Percentiles rank a stretch among this genome's conserved stretches.
phyloP scores from a whole-genome alignment of 106 monocot genomes.

The Acorus calamus region DNA sequence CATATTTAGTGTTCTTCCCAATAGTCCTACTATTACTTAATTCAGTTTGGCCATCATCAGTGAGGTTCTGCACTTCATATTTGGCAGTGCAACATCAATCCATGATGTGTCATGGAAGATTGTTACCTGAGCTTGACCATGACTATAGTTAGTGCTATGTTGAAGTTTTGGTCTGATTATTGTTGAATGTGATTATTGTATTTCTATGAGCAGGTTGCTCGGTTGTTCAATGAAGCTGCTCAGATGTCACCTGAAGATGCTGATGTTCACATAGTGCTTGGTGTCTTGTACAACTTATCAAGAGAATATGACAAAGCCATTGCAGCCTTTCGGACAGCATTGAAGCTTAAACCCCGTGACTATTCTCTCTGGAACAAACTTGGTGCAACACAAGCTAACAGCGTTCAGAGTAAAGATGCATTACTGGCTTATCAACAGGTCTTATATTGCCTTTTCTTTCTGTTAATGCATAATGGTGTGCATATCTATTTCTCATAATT shows the following conservation, averaged over 20 bases:
- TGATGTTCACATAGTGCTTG: slow-evolving; percentile 94
- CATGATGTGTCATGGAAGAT: too few relatives aligned
- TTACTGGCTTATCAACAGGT: slow-evolving; percentile 96
- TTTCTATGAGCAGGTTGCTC: slow-evolving; percentile 47
- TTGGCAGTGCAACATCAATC: too few relatives aligned
- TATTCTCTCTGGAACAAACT: slow-evolving; percentile 99
- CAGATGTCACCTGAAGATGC: slow-evolving; percentile 93
- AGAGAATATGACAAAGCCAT: slow-evolving; percentile 97
- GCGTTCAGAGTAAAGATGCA: slow-evolving; percentile 89
- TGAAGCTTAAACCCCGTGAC: slow-evolving; percentile 86
- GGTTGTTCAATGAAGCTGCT: slow-evolving; percentile 87
- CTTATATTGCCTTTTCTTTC: slow-evolving; percentile 1
- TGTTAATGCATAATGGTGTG: too few relatives aligned
- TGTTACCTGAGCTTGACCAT: too few relatives aligned
- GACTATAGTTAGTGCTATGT: too few relatives aligned
- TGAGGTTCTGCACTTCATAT: too few relatives aligned
- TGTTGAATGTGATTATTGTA: too few relatives aligned
- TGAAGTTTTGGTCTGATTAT: too few relatives aligned
- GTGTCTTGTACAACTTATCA: slow-evolving; percentile 87
- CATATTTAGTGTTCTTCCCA: too few relatives aligned
- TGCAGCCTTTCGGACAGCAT: slow-evolving; percentile 50
- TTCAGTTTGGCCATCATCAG: too few relatives aligned
- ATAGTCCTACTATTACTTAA: too few relatives aligned
- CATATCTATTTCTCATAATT: too few relatives aligned
- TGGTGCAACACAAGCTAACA: slow-evolving; percentile 98